A percentile compares a stretch with the other conserved stretches of the same genome.
These are phyloP conservation scores for Benincasa hispida DNA, from an alignment of 306 rosid species.

Conservation along the genomic window DNA sequence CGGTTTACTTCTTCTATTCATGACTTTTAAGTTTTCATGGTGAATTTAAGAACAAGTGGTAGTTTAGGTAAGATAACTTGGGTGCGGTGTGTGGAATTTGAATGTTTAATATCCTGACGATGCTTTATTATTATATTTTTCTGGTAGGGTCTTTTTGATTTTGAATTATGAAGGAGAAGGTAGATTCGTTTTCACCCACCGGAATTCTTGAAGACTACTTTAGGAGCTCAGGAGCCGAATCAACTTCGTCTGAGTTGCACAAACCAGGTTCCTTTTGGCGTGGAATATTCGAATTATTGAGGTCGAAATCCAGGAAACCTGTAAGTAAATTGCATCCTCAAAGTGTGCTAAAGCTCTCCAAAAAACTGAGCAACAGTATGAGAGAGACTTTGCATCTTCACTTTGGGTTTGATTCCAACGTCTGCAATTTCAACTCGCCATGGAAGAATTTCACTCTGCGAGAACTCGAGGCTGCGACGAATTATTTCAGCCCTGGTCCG, in stretches of 20 bases:
- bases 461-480: conserved; percentile 65
- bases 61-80: no score
- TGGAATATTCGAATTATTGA: conserved; percentile 33
- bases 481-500: conserved; percentile 59
- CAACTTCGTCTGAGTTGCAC: conserved; percentile 53
- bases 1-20: no score
- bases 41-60: no score
- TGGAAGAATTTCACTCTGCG: conserved; percentile 69
- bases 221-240: conserved; percentile 67
- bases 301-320: conserved; percentile 42
- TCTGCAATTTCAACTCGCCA: conserved; percentile 34
- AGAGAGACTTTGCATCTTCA: conserved; percentile 37
- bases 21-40: no score
- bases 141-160: conserved; percentile 12
- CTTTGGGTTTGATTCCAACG: conserved; percentile 27
- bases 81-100: no score
- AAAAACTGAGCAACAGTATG: conserved; percentile 58
- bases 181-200: conserved; percentile 43
- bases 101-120: background rate
- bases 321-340: conserved; percentile 41
- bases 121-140: no score
- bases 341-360: conserved; percentile 34
- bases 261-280: conserved; percentile 40
- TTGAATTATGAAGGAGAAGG: conserved; percentile 50
- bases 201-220: conserved; percentile 87